Evolutionary conservation across 805 yeast genomes (phyloP), one percentile per base, ranked within the genome.

Genomic region (Starmera caribaea): DNA sequence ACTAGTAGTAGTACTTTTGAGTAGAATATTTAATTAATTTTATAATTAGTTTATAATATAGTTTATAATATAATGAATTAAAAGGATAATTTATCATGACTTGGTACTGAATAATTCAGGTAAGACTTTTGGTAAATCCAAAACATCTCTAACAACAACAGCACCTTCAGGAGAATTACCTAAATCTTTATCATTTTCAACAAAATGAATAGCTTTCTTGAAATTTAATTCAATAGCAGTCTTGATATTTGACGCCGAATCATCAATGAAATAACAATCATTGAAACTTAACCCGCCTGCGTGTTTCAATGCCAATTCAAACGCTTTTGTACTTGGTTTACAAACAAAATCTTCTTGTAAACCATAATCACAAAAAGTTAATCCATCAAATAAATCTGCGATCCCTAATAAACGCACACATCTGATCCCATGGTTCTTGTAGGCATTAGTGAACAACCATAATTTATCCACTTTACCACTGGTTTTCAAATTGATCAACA

Each of bases 371-470:
- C 98, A 92, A 61, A 66, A 90, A 2, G 97, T 87, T 48, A 92
- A 71, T 0, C 98, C 98, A 48, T 90, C 97, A 56, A 92, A 89
- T 40, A 87, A 56, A 57, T 89, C 96, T n/a, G 90, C 97, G 26
- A 90, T 58, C 2, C 96, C 97, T 37, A 90, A 65, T 36, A 90
- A 66, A 34, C 78, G 71, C 15, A 88, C 69, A 27, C 87, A 95
- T 37, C 97, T 69, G 35, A 79, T 51, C 0, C 90, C 98, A 61
- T 90, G 98, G 53, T 77, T 87, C 55, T 81, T 79, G 63, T 90
- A 90, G 2, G 98, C 97, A 58, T 90, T 90, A 5, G 98, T 90
- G 53, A 87, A 83, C 34, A 92, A 70, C 98, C 98, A 90, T 46
- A 90, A 64, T 53, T 79, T 70, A 50, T 79, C 81, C 41, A 81